These are phyloP conservation scores for Hamamelis virginiana DNA, from an alignment of 164 flowering plant genomes.

Conservation along the genomic window DNA sequence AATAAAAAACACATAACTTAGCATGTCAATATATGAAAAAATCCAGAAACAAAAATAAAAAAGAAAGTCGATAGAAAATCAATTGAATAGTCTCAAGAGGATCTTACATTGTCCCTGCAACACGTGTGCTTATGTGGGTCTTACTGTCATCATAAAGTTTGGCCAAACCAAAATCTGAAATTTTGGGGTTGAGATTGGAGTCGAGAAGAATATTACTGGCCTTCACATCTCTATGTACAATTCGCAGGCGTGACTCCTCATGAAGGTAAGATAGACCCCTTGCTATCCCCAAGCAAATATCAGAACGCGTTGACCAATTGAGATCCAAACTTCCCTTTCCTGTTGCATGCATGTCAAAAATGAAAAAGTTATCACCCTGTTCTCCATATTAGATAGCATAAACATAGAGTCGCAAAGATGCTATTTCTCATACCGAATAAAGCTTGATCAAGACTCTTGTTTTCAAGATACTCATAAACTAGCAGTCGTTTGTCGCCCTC, in stretches of 20 bases:
- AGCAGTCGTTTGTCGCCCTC: slow-evolving; percentile 61
- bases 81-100: background rate
- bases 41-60: background rate
- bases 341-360: slow-evolving; percentile 23
- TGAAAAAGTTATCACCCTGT: background rate
- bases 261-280: slow-evolving; percentile 80
- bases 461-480: slow-evolving; percentile 75
- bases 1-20: background rate
- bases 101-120: slow-evolving; percentile 67
- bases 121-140: slow-evolving; percentile 66
- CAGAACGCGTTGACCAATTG: slow-evolving; percentile 56
- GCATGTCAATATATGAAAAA: background rate
- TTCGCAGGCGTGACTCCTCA: slow-evolving; percentile 63
- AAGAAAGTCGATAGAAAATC: background rate
- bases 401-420: background rate
- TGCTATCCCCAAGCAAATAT: slow-evolving; percentile 72
- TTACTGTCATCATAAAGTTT: slow-evolving; percentile 62
- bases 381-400: background rate
- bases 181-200: slow-evolving; percentile 52
- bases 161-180: slow-evolving; percentile 75
- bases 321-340: slow-evolving; percentile 45
- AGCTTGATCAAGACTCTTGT: slow-evolving; percentile 77
- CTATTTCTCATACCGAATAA: slow-evolving; percentile 55
- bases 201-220: slow-evolving; percentile 82
- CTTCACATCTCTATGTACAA: slow-evolving; percentile 80